A percentile compares a stretch with the other conserved stretches of the same genome.
phyloP scores from a whole-genome alignment of 2,329 filamentous ascomycete species.

The Neofusicoccum umdonicola region DNA sequence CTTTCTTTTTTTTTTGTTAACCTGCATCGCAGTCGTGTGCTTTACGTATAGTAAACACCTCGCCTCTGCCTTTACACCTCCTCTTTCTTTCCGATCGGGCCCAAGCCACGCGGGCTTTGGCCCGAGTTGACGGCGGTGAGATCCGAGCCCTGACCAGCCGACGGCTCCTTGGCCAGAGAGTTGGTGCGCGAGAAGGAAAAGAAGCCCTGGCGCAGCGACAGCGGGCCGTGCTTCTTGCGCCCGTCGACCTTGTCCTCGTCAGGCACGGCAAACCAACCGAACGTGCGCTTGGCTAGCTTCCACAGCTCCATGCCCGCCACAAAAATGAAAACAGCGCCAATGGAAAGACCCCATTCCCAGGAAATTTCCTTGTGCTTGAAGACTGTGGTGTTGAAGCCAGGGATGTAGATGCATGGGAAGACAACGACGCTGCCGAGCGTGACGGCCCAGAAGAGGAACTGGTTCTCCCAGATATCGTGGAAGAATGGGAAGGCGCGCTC shows the following conservation, averaged over 20 bases:
- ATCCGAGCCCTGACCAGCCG: neutral
- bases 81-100: neutral
- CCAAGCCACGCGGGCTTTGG: neutral
- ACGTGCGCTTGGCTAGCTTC: constrained; percentile 23
- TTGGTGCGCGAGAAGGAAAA: constrained; percentile 24
- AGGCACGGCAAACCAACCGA: constrained; percentile 22
- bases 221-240: constrained; percentile 2
- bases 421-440: constrained; percentile 56
- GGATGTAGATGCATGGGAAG: constrained; percentile 52
- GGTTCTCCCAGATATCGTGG: constrained; percentile 24
- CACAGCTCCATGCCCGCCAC: constrained; percentile 24
- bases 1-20: no score
- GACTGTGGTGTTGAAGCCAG: constrained; percentile 25
- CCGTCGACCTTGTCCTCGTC: constrained; percentile 17
- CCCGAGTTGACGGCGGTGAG: constrained; percentile 4
- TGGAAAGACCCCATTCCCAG: constrained; percentile 25
- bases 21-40: neutral
- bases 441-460: constrained; percentile 61
- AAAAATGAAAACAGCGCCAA: constrained; percentile 23
- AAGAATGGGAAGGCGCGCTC: constrained; percentile 22
- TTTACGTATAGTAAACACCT: no score
- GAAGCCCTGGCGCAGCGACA: constrained; percentile 23
- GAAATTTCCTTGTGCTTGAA: constrained; percentile 27
- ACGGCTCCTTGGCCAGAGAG: constrained; percentile 12
- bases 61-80: neutral